Conservation (phyloP, 2,329 filamentous ascomycete genomes). For the Alternaria brassicicola region DNA sequence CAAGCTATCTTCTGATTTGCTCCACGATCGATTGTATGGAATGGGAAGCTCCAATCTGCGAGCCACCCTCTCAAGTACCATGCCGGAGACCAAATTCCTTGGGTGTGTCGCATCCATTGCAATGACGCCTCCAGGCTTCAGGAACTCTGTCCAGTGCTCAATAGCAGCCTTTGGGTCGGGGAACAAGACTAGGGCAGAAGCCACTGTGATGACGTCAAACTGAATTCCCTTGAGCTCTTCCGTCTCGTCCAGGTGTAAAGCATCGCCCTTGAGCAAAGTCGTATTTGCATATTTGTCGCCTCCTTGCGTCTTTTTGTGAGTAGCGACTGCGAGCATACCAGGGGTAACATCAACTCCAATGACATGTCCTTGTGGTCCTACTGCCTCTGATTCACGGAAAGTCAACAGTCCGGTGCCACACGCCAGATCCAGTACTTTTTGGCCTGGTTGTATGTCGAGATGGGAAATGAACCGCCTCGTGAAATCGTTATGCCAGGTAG, state of each 20-base stretch:
- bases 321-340: slow-evolving; percentile 51
- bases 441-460: slow-evolving; percentile 42
- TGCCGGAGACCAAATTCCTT: slow-evolving; percentile 45
- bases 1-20: slow-evolving; percentile 41
- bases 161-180: slow-evolving; percentile 47
- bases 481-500: slow-evolving; percentile 51
- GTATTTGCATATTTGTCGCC: slow-evolving; percentile 42
- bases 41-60: slow-evolving; percentile 40
- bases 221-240: slow-evolving; percentile 29
- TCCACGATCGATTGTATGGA: slow-evolving; percentile 48
- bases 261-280: slow-evolving; percentile 45
- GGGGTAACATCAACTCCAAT: slow-evolving; percentile 51
- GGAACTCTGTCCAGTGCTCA: slow-evolving; percentile 46
- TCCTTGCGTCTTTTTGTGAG: slow-evolving; percentile 34
- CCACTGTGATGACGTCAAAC: slow-evolving; percentile 49
- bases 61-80: slow-evolving; percentile 48
- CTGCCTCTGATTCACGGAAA: slow-evolving; percentile 47
- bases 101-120: slow-evolving; percentile 51
- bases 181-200: slow-evolving; percentile 52
- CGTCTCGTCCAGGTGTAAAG: slow-evolving; percentile 43
- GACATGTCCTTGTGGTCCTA: slow-evolving; percentile 48
- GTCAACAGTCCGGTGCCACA: slow-evolving; percentile 55
- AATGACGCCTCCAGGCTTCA: slow-evolving; percentile 51
- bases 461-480: slow-evolving; percentile 47
- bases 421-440: slow-evolving; percentile 54